Evolutionary conservation across 306 rosid species (phyloP).

Genomic region (Bauhinia variegata): DNA sequence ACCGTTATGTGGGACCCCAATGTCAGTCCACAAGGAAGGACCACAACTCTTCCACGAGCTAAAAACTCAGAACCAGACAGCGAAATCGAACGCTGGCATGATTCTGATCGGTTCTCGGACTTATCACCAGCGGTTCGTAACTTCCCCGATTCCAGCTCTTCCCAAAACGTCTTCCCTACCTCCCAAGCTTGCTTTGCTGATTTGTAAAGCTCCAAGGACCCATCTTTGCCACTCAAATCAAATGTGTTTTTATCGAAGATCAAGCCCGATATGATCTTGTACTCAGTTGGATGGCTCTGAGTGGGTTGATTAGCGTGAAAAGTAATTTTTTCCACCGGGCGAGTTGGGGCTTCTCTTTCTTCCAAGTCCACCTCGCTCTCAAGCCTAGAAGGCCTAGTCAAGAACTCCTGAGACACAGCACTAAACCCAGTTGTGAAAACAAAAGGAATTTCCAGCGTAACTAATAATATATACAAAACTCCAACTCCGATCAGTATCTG

Average conservation of each 20-base stretch:
- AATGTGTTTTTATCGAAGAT: conserved; percentile 53
- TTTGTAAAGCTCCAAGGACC: conserved; percentile 55
- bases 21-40: conserved; percentile 87
- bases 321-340: conserved; percentile 59
- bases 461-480: conserved; percentile 57
- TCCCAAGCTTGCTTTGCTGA: conserved; percentile 63
- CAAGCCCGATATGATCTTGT: conserved; percentile 51
- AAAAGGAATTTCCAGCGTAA: conserved; percentile 76
- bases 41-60: conserved; percentile 53
- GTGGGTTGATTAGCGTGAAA: conserved; percentile 45
- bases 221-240: conserved; percentile 31
- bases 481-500: conserved; percentile 63
- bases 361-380: conserved; percentile 54
- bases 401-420: conserved; percentile 42
- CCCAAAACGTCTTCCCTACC: conserved; percentile 64
- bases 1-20: conserved; percentile 80
- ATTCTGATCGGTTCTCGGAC: conserved; percentile 41
- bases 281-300: conserved; percentile 47
- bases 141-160: conserved; percentile 54
- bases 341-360: conserved; percentile 63
- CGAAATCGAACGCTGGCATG: conserved; percentile 66
- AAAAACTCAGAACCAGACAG: conserved; percentile 57
- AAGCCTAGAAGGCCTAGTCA: conserved; percentile 46
- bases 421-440: conserved; percentile 57
- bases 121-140: background rate